phyloP scores from a whole-genome alignment of 495 filamentous ascomycete genomes.

The Neurospora sp. region DNA sequence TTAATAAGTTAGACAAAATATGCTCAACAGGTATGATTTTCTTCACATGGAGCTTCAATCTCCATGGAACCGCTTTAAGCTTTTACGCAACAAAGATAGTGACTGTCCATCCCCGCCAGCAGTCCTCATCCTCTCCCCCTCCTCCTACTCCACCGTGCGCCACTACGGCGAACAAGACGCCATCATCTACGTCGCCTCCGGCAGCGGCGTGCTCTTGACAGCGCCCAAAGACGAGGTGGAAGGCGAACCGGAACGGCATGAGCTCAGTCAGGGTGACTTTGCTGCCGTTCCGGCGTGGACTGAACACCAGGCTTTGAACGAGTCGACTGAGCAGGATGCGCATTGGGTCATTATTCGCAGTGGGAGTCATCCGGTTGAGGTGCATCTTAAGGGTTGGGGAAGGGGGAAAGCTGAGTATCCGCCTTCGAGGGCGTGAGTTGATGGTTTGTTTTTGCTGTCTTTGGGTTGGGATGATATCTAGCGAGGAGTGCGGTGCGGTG shows the following conservation, averaged over 20 bases:
- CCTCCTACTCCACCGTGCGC: conserved; percentile 28
- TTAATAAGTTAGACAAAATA: conserved; percentile 47
- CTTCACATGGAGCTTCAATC: too few relatives aligned
- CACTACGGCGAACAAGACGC: conserved; percentile 42
- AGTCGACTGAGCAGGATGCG: conserved; percentile 42
- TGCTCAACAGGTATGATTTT: conserved; percentile 37
- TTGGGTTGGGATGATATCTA: neutral
- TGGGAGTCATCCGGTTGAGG: conserved; percentile 45
- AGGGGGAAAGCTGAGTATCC: conserved; percentile 20
- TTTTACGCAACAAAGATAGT: too few relatives aligned
- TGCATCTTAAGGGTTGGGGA: conserved; percentile 49
- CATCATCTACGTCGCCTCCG: conserved; percentile 35
- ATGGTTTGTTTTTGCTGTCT: neutral
- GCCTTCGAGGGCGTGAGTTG: neutral
- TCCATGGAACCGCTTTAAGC: too few relatives aligned
- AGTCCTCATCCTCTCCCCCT: conserved; percentile 34
- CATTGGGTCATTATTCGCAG: conserved; percentile 51
- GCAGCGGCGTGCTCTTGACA: conserved; percentile 26
- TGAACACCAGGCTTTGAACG: conserved; percentile 59
- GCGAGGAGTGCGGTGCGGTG: neutral
- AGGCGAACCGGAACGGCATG: conserved; percentile 36
- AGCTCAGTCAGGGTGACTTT: conserved; percentile 50
- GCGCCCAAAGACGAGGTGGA: conserved; percentile 21
- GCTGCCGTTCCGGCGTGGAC: conserved; percentile 53
- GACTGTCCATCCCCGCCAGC: too few relatives aligned